Conservation (phyloP, 2,329 filamentous ascomycete species). For the Colletotrichum horii region DNA sequence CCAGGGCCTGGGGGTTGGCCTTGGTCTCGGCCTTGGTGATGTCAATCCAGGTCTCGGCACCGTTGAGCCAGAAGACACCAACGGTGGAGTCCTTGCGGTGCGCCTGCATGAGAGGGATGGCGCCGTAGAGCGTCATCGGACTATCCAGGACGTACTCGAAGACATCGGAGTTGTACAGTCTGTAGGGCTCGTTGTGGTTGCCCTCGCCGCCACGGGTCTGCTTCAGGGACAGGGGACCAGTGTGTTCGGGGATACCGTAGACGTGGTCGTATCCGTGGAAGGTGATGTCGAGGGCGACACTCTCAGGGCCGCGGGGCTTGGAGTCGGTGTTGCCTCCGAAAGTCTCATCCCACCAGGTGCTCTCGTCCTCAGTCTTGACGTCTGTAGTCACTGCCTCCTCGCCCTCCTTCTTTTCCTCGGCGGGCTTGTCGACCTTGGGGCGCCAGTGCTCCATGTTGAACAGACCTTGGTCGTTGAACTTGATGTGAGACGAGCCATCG, state of each 20-base stretch:
- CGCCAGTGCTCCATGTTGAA: conserved; percentile 97
- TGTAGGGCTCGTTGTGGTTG: conserved; percentile 87
- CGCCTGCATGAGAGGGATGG: conserved; percentile 97
- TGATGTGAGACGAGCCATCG: conserved; percentile 81
- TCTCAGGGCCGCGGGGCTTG: conserved; percentile 95
- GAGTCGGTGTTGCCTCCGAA: conserved; percentile 96
- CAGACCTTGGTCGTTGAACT: conserved; percentile 87
- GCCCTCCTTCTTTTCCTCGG: conserved; percentile 58
- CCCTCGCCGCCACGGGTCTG: conserved; percentile 88
- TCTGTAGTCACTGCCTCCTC: conserved; percentile 49
- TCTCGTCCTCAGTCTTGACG: conserved; percentile 68
- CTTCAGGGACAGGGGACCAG: conserved; percentile 85
- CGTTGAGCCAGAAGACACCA: conserved; percentile 97
- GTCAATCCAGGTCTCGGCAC: conserved; percentile 96
- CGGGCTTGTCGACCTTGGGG: conserved; percentile 73
- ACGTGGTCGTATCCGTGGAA: conserved; percentile 93
- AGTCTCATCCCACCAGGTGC: conserved; percentile 96
- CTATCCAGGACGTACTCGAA: conserved; percentile 98
- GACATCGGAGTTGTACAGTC: conserved; percentile 94
- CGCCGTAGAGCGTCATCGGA: conserved; percentile 97
- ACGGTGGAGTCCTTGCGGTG: conserved; percentile 93
- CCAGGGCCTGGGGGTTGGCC: conserved; percentile 79
- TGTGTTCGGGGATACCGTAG: conserved; percentile 92
- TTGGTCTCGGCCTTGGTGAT: conserved; percentile 80
- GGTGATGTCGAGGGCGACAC: conserved; percentile 86